These are phyloP conservation scores for Heimioporus sp. DNA, from an alignment of 768 basidiomycete species.

Conservation along the genomic window DNA sequence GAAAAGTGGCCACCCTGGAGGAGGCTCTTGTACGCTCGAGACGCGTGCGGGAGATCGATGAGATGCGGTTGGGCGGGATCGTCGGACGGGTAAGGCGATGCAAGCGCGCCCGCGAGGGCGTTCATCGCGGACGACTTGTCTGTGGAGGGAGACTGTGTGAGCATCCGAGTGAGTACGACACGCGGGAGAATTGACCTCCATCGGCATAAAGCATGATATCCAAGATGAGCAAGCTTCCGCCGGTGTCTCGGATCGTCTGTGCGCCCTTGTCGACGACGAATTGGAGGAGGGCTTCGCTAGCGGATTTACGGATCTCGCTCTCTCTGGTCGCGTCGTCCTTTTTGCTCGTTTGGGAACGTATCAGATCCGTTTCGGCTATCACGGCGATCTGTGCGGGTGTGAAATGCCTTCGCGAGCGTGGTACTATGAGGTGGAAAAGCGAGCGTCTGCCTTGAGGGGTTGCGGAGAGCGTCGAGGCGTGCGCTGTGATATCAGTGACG, in stretches of 20 bases:
- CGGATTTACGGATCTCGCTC: constrained; percentile 69
- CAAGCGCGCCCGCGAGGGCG: constrained; percentile 58
- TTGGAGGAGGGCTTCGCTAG: constrained; percentile 70
- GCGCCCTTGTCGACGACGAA: constrained; percentile 66
- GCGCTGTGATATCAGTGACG: constrained; percentile 61
- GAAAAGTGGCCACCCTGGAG: constrained; percentile 91
- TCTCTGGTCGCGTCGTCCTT: constrained; percentile 64
- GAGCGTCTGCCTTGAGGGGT: constrained; percentile 78
- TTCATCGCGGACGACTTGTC: constrained; percentile 68
- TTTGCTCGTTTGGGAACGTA: constrained; percentile 77
- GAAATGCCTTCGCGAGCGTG: constrained; percentile 83
- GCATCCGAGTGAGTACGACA: not conserved
- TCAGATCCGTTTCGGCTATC: constrained; percentile 71
- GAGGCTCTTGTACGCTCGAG: constrained; percentile 84
- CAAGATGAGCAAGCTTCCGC: constrained; percentile 71
- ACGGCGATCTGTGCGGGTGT: constrained; percentile 75
- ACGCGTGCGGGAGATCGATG: constrained; percentile 80
- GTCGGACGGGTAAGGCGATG: constrained; percentile 53
- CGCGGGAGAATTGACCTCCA: constrained; percentile 48
- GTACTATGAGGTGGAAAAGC: constrained; percentile 79
- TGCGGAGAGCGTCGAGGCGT: constrained; percentile 54
- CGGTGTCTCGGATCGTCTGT: constrained; percentile 67
- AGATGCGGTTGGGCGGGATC: constrained; percentile 54
- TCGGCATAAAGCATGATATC: constrained; percentile 86
- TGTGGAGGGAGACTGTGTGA: constrained; percentile 25